Evolutionary conservation across 176 grass and related monocot species (phyloP), one percentile per base, ranked within the genome.

Genomic region (Avena eriantha): DNA sequence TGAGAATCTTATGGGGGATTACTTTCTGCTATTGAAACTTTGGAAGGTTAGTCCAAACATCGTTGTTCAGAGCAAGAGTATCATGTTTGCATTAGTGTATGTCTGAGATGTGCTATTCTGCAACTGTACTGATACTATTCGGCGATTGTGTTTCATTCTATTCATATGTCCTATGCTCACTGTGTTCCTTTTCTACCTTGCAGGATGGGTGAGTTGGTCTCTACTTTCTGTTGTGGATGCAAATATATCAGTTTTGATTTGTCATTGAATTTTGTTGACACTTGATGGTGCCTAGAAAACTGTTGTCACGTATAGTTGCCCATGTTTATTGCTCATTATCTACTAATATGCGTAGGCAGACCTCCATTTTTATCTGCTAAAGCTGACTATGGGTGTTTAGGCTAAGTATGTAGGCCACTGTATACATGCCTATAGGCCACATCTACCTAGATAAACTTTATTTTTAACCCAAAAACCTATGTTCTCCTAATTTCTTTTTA

Each of bases 131-230:
- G 1, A 36, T 36, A 35, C 69, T 41, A 23, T 43, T 16, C 41
- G 3, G 10, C 53, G 14, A 17, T 16, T 2, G 13, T 18, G 55
- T 5, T 18, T 16, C 51, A 24, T 79, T 74, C 15, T 0, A 13
- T 3, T 21, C 79, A 67, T 50, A 12, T 70, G 47, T 31, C 2
- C n/a, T 70, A 17, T 78, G 33, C 71, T 91, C 34, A 85, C 0
- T 5, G 58, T 79, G 3, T 71, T 34, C 59, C 43, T 76, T 69
- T 56, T 77, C 78, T 65, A 26, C 65, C 63, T 70, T 93, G 89
- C 89, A 95, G 94, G 94, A 95, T 89, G 94, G 93, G 94, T 95
- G 87, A 91, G 94, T 78, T 14, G 23, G 16, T 64, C 59, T 76
- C 70, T 86, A 50, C 2, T 59, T 85, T 86, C 64, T 17, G 45